phyloP scores from a whole-genome alignment of 208 protist genomes.

The Leptomonas pyrrhocoris region DNA sequence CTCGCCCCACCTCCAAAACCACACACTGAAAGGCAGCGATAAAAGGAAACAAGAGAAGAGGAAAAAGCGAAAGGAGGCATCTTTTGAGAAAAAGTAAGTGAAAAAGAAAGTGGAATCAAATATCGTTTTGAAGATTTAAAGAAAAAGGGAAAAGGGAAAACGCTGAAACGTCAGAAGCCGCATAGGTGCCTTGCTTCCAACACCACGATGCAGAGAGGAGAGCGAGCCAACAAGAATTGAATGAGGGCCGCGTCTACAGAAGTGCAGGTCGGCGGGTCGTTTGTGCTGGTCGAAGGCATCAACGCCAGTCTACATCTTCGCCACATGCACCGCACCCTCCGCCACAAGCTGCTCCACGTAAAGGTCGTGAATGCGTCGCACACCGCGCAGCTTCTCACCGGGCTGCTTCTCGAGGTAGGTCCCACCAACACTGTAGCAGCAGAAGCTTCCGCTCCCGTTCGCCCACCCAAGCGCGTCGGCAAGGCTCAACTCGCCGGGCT shows the following conservation, averaged over 20 bases:
- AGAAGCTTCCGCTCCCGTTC: slow-evolving; percentile 35
- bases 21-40: neutral
- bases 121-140: slow-evolving; percentile 5
- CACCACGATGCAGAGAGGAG: neutral
- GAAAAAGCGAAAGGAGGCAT: slow-evolving; percentile 1
- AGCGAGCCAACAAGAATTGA: too few relatives aligned
- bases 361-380: slow-evolving; percentile 26
- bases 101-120: neutral
- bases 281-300: too few relatives aligned
- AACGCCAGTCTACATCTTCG: slow-evolving; percentile 19
- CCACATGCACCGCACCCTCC: slow-evolving; percentile 15
- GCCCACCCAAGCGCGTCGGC: slow-evolving; percentile 31
- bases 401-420: slow-evolving; percentile 34
- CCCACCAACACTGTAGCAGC: slow-evolving; percentile 39
- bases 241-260: too few relatives aligned
- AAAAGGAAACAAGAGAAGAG: slow-evolving; percentile 10
- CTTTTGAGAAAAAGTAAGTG: neutral
- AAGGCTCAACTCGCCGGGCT: slow-evolving; percentile 25
- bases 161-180: neutral
- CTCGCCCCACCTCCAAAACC: neutral
- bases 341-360: slow-evolving; percentile 34
- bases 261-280: too few relatives aligned
- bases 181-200: neutral
- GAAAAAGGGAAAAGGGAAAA: neutral
- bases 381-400: slow-evolving; percentile 26